Evolutionary conservation across 139 green algal species (phyloP).

Genomic region (Spirogloea muscicola): DNA sequence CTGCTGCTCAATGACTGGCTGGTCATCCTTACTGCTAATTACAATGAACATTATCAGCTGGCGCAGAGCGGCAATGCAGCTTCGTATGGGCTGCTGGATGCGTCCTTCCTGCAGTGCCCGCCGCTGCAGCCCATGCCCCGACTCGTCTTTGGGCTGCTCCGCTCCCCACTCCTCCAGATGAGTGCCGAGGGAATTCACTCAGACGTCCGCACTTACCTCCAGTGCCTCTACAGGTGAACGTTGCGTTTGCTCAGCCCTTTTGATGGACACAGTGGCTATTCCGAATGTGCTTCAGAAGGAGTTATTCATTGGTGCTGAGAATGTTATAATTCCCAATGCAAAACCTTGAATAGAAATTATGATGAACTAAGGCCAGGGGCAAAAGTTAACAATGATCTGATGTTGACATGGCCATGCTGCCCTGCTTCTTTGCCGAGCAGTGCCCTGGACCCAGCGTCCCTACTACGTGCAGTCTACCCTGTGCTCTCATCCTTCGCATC

Average conservation of each 20-base stretch:
- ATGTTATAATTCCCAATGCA: no score
- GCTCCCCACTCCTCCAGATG: slow-evolving; percentile 59
- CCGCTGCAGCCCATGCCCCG: slow-evolving; percentile 67
- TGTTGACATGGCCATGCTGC: no score
- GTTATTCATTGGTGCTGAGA: no score
- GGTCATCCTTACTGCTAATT: slow-evolving; percentile 65
- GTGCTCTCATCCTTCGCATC: slow-evolving; percentile 58
- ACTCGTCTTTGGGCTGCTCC: slow-evolving; percentile 81
- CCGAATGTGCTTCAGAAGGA: not conserved
- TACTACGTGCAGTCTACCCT: slow-evolving; percentile 76
- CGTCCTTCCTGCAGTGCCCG: slow-evolving; percentile 56
- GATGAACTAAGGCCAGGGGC: no score
- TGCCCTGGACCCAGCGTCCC: slow-evolving; percentile 64
- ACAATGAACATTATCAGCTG: slow-evolving; percentile 55
- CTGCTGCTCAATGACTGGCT: slow-evolving; percentile 86
- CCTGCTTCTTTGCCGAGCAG: slow-evolving; percentile 4
- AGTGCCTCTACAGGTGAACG: slow-evolving; percentile 51
- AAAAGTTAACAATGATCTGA: no score
- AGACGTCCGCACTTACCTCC: slow-evolving; percentile 61
- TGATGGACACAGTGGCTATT: not conserved
- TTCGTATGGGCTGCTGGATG: slow-evolving; percentile 55
- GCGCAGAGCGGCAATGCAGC: slow-evolving; percentile 20
- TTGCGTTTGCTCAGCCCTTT: not conserved
- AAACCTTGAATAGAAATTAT: no score
- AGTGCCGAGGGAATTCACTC: slow-evolving; percentile 52